Evolutionary conservation across 2,329 filamentous ascomycete genomes (phyloP), one percentile per base, ranked within the genome.

Genomic region (Aspergillus candidus): DNA sequence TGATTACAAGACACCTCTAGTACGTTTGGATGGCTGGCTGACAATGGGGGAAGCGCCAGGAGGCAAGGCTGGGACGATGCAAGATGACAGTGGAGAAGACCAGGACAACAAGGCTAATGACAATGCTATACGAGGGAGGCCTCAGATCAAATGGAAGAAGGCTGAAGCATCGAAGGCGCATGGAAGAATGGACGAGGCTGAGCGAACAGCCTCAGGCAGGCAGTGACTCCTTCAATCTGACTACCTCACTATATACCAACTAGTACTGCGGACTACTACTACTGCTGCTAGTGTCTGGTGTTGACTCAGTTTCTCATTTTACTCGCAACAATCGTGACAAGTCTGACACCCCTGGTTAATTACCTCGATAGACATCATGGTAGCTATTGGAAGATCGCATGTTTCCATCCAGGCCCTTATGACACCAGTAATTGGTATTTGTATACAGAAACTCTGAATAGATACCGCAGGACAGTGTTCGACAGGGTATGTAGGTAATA

Each of bases 131-230:
- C 29, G 31, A 38, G 36, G 30, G 38, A 22, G 37, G 42, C 46
- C 35, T 41, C 36, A 38, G 43, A 43, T 41, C 29, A 38, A 41
- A 6, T 29, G 43, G 22, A 11, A 29, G 17, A 31, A 33, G 8
- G 13, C 14, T 30, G 38, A 50, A 54, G 56, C 49, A 60, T 56
- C 51, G 59, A 61, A 61, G 56, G 57, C 50, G 59, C 58, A 60
- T 59, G 55, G 57, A 61, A 61, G 51, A 40, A 52, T 47, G 42
- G 32, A 40, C 38, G 53, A 47, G 50, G 52, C 52, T 50, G 46
- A 48, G 46, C 35, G 50, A 46, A 42, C 5, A 44, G 45, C 34
- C 41, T 47, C 37, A 44, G 36, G 36, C 30, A 42, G 40, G 12
- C 22, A 43, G 13, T 10, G 14, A 29, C 34, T 32, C 31, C 22